Evolutionary conservation across 2,329 filamentous ascomycete genomes (phyloP).

Genomic region (Colletotrichum tamarilloi): DNA sequence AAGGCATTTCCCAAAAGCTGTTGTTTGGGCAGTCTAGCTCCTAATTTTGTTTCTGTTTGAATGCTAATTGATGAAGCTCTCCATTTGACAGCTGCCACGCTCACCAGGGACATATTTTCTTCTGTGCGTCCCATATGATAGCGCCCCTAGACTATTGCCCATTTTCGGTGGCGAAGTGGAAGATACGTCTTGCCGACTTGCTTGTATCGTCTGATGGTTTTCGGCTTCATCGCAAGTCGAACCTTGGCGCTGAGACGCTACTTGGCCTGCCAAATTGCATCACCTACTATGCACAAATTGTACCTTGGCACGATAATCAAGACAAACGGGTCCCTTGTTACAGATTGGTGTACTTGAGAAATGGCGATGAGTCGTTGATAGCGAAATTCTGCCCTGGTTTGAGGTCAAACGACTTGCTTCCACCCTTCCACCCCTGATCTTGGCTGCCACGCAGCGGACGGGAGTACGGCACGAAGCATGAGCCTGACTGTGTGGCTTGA

Average conservation of each 20-base stretch:
- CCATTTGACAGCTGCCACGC: background rate
- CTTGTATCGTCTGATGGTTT: background rate
- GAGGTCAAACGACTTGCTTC: background rate
- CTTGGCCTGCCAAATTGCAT: background rate
- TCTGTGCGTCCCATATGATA: background rate
- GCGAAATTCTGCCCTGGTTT: background rate
- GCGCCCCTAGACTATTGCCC: background rate
- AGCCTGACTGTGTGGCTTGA: background rate
- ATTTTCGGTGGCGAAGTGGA: background rate
- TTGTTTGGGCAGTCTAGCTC: no score
- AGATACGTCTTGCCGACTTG: background rate
- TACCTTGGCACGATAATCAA: background rate
- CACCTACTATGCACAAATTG: background rate
- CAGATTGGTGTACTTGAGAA: background rate
- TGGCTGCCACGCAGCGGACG: background rate
- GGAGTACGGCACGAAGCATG: background rate
- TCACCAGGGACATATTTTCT: background rate
- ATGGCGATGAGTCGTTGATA: background rate
- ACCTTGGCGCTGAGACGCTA: background rate
- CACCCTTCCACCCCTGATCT: background rate
- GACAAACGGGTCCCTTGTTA: background rate
- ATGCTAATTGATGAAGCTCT: background rate
- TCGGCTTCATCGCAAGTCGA: background rate
- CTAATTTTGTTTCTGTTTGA: background rate
- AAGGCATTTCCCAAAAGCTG: background rate